A percentile compares a stretch with the other conserved stretches of the same genome.
These are phyloP conservation scores for Monsonia emarginata DNA, from an alignment of 441 rosid species.

Conservation along the genomic window DNA sequence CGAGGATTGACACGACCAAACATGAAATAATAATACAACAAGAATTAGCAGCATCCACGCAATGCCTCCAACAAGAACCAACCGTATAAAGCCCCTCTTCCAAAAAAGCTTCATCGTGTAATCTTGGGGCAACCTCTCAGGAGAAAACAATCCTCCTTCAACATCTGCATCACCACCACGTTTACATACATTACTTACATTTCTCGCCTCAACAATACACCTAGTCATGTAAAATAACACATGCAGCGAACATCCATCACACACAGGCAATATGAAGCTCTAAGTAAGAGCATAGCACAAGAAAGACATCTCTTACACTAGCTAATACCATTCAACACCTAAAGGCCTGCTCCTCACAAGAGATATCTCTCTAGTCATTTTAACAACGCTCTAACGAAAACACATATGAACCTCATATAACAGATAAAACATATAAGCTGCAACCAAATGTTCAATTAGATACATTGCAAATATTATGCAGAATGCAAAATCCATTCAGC, in stretches of 20 bases:
- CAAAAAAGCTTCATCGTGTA: constrained; percentile 43
- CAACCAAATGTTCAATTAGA: not conserved
- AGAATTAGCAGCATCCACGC: constrained; percentile 84
- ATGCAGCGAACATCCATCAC: not conserved
- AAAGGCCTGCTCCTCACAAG: not conserved
- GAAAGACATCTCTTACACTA: not conserved
- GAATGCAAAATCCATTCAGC: no score
- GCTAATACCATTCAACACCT: not conserved
- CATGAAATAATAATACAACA: constrained; percentile 50
- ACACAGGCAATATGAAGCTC: not conserved
- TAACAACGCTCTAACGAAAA: not conserved
- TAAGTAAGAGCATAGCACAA: not conserved
- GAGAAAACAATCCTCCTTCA: constrained; percentile 40
- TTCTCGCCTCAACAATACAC: not conserved
- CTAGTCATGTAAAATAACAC: not conserved
- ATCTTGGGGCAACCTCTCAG: constrained; percentile 39
- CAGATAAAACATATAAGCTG: not conserved
- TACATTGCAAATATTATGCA: not conserved
- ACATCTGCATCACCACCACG: constrained; percentile 29
- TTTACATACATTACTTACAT: constrained; percentile 1
- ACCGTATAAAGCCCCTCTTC: constrained; percentile 65
- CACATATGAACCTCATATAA: not conserved
- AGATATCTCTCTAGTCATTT: not conserved
- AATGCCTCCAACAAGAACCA: constrained; percentile 73
- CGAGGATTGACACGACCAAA: constrained; percentile 85